Base-by-base conservation (phyloP, 1,284 basidiomycete species). In the Naganishia albida region DNA sequence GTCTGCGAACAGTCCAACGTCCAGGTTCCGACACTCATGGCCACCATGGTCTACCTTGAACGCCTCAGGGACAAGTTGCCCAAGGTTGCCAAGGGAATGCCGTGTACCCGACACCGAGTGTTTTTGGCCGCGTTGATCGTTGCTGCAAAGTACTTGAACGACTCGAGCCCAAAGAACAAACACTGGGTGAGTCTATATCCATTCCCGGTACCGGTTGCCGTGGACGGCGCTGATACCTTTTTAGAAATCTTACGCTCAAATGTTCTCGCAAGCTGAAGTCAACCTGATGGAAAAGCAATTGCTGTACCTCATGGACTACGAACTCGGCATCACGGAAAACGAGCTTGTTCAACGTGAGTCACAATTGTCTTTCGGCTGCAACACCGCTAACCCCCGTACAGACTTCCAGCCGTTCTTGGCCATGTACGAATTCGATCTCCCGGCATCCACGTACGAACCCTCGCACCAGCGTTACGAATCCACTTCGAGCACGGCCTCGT, bases 201-300 rank as follows among this genome's bases (percentile, higher is more conserved):
- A 13, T 50, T 42, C 16, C 49, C 51, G 38, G 7, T n/a, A 49
- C 25, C n/a, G 6, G 34, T 6, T 34, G 34, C 10, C 34, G 10
- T 38, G 15, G 3, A 44, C 23, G 16, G n/a, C 28, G 18, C 49
- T 59, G 51, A 28, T 20, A 20, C 30, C 25, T 64, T 66, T 8
- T 34, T 51, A 70, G 69, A 75, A 73, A 62, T 78, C 80, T 63
- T 92, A 94, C 78, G 90, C 88, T 23, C 81, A 83, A 56, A 80
- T 83, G 68, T 85, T 94, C 77, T 90, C 80, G 12, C 81, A 82
- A 65, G 80, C 82, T 63, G 83, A 85, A 76, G 81, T 97, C 80
- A 97, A 95, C 80, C 83, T 94, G 70, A 97, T 97, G 94, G 94
- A 98, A 83, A 90, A 88, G 81, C 93, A 98, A 79, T 84, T 96